These are phyloP conservation scores for Smittium mucronatum DNA, from an alignment of 371 early-diverging fungal genomes.

Conservation along the genomic window DNA sequence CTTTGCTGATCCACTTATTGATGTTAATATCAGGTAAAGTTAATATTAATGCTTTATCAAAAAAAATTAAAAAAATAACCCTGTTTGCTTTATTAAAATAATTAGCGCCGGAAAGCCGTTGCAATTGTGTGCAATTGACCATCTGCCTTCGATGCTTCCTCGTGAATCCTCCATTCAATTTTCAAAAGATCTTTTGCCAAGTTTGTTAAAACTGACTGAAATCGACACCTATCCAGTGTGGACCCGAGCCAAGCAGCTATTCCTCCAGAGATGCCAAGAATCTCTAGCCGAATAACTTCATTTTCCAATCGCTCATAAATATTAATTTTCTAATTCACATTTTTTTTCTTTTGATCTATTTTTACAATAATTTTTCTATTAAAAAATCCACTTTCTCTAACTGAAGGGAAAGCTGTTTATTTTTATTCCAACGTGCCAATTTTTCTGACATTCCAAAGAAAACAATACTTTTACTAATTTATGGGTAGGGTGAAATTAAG, in stretches of 20 bases:
- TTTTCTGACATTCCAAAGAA: too few species aligned
- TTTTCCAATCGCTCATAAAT: too few species aligned
- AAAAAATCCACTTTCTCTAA: too few species aligned
- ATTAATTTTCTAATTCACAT: too few species aligned
- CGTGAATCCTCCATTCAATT: constrained; percentile 84
- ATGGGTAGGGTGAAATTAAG: too few species aligned
- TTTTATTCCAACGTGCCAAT: too few species aligned
- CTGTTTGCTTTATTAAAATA: not conserved
- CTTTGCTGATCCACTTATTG: constrained; percentile 78
- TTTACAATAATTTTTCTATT: too few species aligned
- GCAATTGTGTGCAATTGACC: constrained; percentile 91
- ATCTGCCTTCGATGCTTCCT: constrained; percentile 87
- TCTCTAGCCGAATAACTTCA: constrained; percentile 1
- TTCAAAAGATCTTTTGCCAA: constrained; percentile 70
- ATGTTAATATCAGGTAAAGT: constrained; percentile 36
- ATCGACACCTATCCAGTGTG: constrained; percentile 62
- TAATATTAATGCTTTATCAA: too few species aligned
- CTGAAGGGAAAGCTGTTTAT: too few species aligned
- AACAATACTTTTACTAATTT: too few species aligned
- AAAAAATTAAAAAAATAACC: too few species aligned
- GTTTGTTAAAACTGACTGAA: constrained; percentile 50
- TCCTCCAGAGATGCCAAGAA: constrained; percentile 41
- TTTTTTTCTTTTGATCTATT: too few species aligned
- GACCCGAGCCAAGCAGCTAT: constrained; percentile 73
- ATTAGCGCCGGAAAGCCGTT: constrained; percentile 36